phyloP scores from a whole-genome alignment of 495 filamentous ascomycete genomes.

The Neurospora sp. region DNA sequence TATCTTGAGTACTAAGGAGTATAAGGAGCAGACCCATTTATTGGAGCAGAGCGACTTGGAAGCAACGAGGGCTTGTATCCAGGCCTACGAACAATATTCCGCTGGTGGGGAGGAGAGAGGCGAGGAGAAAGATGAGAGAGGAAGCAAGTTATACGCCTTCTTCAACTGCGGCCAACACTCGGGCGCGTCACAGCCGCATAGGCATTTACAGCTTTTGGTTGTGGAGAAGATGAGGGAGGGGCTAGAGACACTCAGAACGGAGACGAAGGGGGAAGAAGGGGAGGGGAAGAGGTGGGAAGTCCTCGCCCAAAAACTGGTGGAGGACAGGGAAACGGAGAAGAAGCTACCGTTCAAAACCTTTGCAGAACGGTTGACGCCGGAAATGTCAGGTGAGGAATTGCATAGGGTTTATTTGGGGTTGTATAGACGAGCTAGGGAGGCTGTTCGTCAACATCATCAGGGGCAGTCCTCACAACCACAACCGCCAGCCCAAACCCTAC shows the following conservation, averaged over 20 bases:
- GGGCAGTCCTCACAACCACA: not conserved
- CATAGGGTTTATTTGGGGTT: constrained; percentile 31
- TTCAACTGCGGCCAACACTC: constrained; percentile 72
- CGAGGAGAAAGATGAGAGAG: constrained; percentile 24
- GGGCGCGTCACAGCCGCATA: constrained; percentile 72
- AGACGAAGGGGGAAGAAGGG: too few relatives aligned
- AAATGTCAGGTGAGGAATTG: constrained; percentile 16
- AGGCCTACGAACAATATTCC: constrained; percentile 39
- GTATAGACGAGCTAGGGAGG: constrained; percentile 41
- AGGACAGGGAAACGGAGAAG: constrained; percentile 19
- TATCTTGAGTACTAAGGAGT: constrained; percentile 60
- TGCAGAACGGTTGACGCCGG: constrained; percentile 9
- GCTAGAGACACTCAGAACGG: too few relatives aligned
- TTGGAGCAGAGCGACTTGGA: constrained; percentile 57
- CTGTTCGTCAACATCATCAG: not conserved
- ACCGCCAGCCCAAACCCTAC: too few relatives aligned
- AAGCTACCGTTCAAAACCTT: constrained; percentile 17
- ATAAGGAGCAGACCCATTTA: constrained; percentile 58
- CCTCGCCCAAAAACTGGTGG: constrained; percentile 40
- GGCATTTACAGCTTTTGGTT: constrained; percentile 71
- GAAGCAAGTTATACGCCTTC: constrained; percentile 55
- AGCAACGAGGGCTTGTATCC: constrained; percentile 54
- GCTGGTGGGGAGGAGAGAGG: constrained; percentile 22
- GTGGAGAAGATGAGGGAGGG: constrained; percentile 55
- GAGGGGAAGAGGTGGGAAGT: constrained; percentile 35